phyloP scores from a whole-genome alignment of 2,329 filamentous ascomycete species.

The Capronia coronata region DNA sequence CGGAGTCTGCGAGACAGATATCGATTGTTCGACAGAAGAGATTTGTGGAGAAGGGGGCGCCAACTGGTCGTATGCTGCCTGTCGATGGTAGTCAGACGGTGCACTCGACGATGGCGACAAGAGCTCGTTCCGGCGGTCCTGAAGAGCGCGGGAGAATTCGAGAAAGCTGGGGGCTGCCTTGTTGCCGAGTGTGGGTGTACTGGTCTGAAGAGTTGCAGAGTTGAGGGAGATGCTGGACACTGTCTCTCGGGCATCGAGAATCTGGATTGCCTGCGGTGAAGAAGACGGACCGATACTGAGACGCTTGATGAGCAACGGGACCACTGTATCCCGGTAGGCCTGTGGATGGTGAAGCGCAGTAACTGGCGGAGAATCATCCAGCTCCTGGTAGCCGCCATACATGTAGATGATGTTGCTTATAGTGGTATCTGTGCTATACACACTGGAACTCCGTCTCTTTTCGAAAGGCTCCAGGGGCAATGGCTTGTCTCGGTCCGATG shows the following conservation, averaged over 20 bases:
- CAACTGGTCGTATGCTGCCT: constrained; percentile 17
- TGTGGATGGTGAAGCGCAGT: constrained; percentile 22
- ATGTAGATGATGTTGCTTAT: constrained; percentile 26
- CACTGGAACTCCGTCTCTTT: constrained; percentile 22
- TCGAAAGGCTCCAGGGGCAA: constrained; percentile 22
- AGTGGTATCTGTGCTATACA: constrained; percentile 25
- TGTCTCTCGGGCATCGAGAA: constrained; percentile 28
- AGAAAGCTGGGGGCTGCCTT: constrained; percentile 18
- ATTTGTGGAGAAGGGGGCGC: constrained; percentile 20
- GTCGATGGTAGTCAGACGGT: constrained; percentile 11
- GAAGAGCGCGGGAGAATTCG: constrained; percentile 22
- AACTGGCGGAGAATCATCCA: constrained; percentile 12
- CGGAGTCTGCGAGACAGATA: constrained; percentile 17
- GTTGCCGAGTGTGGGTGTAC: constrained; percentile 16
- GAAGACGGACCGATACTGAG: constrained; percentile 32
- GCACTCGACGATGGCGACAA: constrained; percentile 19
- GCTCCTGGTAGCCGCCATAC: constrained; percentile 22
- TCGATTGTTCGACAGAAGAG: constrained; percentile 17
- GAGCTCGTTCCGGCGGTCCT: constrained; percentile 16
- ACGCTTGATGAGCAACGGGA: constrained; percentile 24
- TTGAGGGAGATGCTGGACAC: constrained; percentile 29
- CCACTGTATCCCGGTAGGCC: constrained; percentile 27
- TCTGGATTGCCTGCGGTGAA: constrained; percentile 28
- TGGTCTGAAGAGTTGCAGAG: constrained; percentile 20
- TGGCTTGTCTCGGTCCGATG: constrained; percentile 23